phyloP scores from a whole-genome alignment of 23 red algal genomes.

The Pyropia yezoensis region DNA sequence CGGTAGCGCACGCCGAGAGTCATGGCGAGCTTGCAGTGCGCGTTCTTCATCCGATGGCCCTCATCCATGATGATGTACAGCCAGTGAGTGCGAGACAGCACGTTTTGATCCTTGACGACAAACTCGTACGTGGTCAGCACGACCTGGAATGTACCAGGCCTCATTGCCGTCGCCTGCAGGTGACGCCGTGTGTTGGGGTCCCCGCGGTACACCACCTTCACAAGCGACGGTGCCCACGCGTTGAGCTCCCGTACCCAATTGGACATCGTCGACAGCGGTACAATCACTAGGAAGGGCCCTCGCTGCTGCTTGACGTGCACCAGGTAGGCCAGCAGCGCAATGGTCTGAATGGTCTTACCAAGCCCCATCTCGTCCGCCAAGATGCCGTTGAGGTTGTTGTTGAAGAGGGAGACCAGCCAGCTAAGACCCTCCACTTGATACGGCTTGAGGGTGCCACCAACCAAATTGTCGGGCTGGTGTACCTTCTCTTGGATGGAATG shows the following conservation, averaged over 20 bases:
- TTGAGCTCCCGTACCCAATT: conserved; percentile 94
- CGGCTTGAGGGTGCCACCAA: conserved; percentile 77
- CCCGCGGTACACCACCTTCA: conserved; percentile 71
- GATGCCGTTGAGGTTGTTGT: conserved; percentile 95
- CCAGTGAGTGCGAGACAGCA: conserved; percentile 68
- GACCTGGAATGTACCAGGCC: conserved; percentile 52
- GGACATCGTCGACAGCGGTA: conserved; percentile 84
- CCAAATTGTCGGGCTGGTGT: conserved; percentile 67
- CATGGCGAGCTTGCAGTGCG: conserved; percentile 73
- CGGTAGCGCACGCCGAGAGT: conserved; percentile 72
- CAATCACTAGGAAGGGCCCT: conserved; percentile 88
- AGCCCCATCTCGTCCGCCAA: conserved; percentile 99
- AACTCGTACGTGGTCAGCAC: conserved; percentile 96
- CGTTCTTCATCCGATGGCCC: conserved; percentile 98
- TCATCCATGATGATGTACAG: conserved; percentile 96
- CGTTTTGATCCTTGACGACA: conserved; percentile 48
- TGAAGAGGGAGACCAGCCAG: conserved; percentile 96
- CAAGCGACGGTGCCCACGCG: conserved; percentile 75
- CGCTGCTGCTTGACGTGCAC: conserved; percentile 71
- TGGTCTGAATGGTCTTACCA: conserved; percentile 97
- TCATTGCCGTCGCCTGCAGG: conserved; percentile 43
- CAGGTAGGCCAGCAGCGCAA: conserved; percentile 78
- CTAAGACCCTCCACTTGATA: conserved; percentile 90
- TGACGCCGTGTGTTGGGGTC: conserved; percentile 45
- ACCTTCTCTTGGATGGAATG: conserved; percentile 79